Evolutionary conservation across 2,329 filamentous ascomycete genomes (phyloP).

Genomic region (Pezicula rhizophila): DNA sequence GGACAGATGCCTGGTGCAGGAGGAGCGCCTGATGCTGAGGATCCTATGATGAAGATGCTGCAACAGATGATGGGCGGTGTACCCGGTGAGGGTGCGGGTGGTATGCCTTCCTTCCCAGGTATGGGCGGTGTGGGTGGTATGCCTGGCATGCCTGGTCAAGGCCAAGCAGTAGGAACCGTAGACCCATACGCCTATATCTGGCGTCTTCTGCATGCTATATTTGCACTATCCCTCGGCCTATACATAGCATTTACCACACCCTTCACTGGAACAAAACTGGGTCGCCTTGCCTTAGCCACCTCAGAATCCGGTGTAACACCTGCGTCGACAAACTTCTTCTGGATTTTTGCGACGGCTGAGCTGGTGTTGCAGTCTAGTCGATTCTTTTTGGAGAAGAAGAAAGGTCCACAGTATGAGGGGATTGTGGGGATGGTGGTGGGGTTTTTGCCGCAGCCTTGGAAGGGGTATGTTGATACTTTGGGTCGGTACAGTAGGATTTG

Average conservation of each 20-base stretch:
- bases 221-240: slow-evolving; percentile 62
- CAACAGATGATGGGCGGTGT: slow-evolving; percentile 60
- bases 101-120: slow-evolving; percentile 29
- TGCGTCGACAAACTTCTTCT: slow-evolving; percentile 57
- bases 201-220: slow-evolving; percentile 67
- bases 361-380: slow-evolving; percentile 64
- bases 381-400: slow-evolving; percentile 61
- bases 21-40: slow-evolving; percentile 33
- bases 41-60: slow-evolving; percentile 70
- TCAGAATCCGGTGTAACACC: slow-evolving; percentile 26
- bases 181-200: slow-evolving; percentile 50
- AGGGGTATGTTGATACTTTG: slow-evolving; percentile 53
- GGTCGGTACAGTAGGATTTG: slow-evolving; percentile 67
- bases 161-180: slow-evolving; percentile 27
- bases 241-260: slow-evolving; percentile 64
- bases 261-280: slow-evolving; percentile 60
- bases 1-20: slow-evolving; percentile 19
- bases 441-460: slow-evolving; percentile 60
- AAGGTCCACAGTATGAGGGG: slow-evolving; percentile 48
- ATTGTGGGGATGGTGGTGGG: slow-evolving; percentile 57
- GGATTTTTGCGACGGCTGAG: slow-evolving; percentile 74
- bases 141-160: slow-evolving; percentile 31
- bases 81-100: slow-evolving; percentile 25
- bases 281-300: slow-evolving; percentile 38
- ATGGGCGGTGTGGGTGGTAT: slow-evolving; percentile 26